Evolutionary conservation across 495 filamentous ascomycete genomes (phyloP).

Genomic region (Penicilliopsis zonata): DNA sequence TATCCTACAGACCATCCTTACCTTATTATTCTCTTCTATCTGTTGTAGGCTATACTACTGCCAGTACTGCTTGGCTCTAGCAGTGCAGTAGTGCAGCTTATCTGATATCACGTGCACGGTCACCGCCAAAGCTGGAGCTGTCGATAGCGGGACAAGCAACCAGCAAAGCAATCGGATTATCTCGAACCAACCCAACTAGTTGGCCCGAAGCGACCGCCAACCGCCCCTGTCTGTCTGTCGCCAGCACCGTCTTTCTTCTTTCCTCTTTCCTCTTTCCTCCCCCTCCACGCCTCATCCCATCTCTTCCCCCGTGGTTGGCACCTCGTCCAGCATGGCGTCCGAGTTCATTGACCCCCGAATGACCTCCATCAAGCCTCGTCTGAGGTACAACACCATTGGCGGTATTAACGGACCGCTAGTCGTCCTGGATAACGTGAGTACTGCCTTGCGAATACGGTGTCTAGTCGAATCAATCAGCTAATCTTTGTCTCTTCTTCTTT

Average conservation of each 20-base stretch:
- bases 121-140: slow-evolving; percentile 1
- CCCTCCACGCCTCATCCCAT: slow-evolving; percentile 1
- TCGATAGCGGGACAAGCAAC: slow-evolving; percentile 1
- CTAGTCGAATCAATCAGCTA: no score
- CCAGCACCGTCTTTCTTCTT: slow-evolving; percentile 7
- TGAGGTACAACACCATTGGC: slow-evolving; percentile 96
- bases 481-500: no score
- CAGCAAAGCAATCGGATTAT: neutral
- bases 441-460: no score
- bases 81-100: no score
- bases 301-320: slow-evolving; percentile 11
- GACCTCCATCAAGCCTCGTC: slow-evolving; percentile 68
- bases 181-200: neutral
- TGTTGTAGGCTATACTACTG: no score
- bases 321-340: slow-evolving; percentile 40
- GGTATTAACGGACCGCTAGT: slow-evolving; percentile 97
- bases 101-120: neutral
- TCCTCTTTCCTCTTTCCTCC: slow-evolving; percentile 5
- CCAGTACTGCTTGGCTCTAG: no score
- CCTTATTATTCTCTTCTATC: no score
- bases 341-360: slow-evolving; percentile 63
- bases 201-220: neutral
- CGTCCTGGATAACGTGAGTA: slow-evolving; percentile 80
- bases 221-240: slow-evolving; percentile 12
- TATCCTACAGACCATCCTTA: no score